Evolutionary conservation across 2,329 filamentous ascomycete species (phyloP).

Genomic region (Verticillium zaregamsianum): DNA sequence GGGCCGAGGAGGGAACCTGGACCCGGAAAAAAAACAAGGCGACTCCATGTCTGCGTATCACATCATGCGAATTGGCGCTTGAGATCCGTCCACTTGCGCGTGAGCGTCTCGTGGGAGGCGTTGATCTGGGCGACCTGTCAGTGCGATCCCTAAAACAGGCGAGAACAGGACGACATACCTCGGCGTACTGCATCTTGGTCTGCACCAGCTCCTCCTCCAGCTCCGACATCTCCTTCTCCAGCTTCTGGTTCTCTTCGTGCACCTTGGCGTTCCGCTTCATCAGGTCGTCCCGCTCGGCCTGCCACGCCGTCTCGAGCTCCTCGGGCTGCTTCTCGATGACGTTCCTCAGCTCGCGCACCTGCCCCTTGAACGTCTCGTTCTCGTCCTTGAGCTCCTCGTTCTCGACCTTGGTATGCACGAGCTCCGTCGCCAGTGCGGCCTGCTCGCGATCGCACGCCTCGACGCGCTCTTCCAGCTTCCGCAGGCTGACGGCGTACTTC

Average conservation of each 20-base stretch:
- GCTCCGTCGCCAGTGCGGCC: constrained; percentile 81
- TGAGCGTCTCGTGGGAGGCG: constrained; percentile 65
- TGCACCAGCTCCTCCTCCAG: constrained; percentile 90
- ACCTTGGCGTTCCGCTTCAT: constrained; percentile 92
- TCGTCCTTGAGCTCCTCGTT: constrained; percentile 86
- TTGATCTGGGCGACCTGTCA: constrained; percentile 53
- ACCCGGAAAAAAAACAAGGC: background rate
- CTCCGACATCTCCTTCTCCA: constrained; percentile 87
- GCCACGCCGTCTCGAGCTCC: constrained; percentile 79
- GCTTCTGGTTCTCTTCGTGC: constrained; percentile 81
- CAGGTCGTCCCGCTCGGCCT: constrained; percentile 82
- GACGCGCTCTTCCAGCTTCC: constrained; percentile 79
- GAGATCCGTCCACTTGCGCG: constrained; percentile 73
- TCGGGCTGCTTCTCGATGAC: constrained; percentile 87
- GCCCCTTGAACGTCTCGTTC: constrained; percentile 81
- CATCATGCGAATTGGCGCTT: constrained; percentile 50
- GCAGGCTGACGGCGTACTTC: constrained; percentile 70
- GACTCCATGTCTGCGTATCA: constrained; percentile 5
- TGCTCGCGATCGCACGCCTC: constrained; percentile 89
- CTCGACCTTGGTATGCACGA: constrained; percentile 88
- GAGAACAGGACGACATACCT: constrained; percentile 60
- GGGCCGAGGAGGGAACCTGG: too few species aligned
- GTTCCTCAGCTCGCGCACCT: constrained; percentile 78
- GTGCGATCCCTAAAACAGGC: background rate
- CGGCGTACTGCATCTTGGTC: constrained; percentile 92